Base-by-base conservation (phyloP, 139 green algal species). In the Chlamydomonas incerta region DNA sequence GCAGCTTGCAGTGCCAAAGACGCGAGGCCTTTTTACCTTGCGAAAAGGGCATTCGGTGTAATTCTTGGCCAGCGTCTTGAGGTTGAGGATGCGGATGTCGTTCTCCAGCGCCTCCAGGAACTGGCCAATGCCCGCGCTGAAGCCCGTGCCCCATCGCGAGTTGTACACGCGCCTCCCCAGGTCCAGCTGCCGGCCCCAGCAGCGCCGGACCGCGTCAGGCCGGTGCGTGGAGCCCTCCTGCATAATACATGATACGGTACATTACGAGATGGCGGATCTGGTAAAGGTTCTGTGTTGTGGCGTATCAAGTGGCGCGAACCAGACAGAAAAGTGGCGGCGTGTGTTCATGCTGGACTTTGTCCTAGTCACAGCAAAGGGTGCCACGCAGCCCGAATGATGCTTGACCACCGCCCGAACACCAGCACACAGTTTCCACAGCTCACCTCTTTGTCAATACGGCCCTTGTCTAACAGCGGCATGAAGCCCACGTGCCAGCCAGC, bases 401-500 rank as follows among this genome's bases (percentile, higher is more conserved):
- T n/a, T n/a, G n/a, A n/a, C n/a, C n/a, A n/a, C n/a, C n/a, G n/a
- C n/a, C n/a, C n/a, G n/a, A n/a, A n/a, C n/a, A n/a, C n/a, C n/a
- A n/a, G n/a, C n/a, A n/a, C n/a, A n/a, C n/a, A n/a, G n/a, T n/a
- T n/a, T n/a, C n/a, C n/a, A n/a, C n/a, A n/a, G n/a, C n/a, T n/a
- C 41, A 50, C 76, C 60, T 73, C 29, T 0, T 57, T 26, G 34
- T 83, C 62, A 20, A 73, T 29, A 3, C 41, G 35, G 21, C 65
- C 41, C 13, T 67, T 41, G 4, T 23, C 52, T 29, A 84, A 15
- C 29, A 70, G 62, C 35, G 65, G 76, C 60, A 83, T 73, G 76
- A 72, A 52, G 41, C 76, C 46, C 63, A 84, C 77, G 10, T 74
- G 65, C 77, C 77, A 84, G 20, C 77, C 77, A 18, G 77, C 77